Evolutionary conservation across 352 stramenopile genomes (phyloP), one percentile per base, ranked within the genome.

Genomic region (Lagenidium giganteum): DNA sequence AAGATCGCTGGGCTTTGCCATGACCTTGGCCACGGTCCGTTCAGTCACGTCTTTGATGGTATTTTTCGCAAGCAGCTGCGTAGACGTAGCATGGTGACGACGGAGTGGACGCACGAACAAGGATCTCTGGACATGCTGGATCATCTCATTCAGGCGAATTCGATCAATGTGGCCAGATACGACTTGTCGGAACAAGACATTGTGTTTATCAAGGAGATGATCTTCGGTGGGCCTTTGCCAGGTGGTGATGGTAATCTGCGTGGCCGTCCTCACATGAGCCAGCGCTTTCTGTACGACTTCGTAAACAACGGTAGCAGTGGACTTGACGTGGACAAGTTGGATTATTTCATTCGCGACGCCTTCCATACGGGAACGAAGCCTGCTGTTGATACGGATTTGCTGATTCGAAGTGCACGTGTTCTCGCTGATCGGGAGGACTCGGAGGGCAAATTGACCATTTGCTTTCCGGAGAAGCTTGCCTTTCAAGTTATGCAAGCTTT

Each of bases 401-500:
- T 92, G 13, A 71, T 93, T 17, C 57, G 54, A 12, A 82, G 64
- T 39, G 69, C 67, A 30, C 54, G 78, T 22, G 70, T 88, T 18
- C 54, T 85, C 4, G 51, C 69, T 17, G 77, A 87, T 40, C 42
- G 44, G 13, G 48, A 63, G 17, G 60, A 73, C 28, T 31, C 31
- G 1, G 47, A 64, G 9, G 34, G 59, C 39, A 62, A 64, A 2
- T 58, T 83, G 48, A 61, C 64, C 2, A 44, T 95, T 24, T 90
- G 80, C 27, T 95, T 88, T 16, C 83, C 75, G 0, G 75, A 88
- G 23, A 95, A 95, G 52, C 61, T 88, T 6, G 74, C 64, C 8
- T 69, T 67, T 7, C 75, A 74, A 47, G 64, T 95, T 9, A 87
- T 92, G 73, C 74, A 87, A 37, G 70, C 86, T n/a, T 95, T 95